Base-by-base conservation (phyloP, 306 rosid species). In the Cucumis cinereus region DNA sequence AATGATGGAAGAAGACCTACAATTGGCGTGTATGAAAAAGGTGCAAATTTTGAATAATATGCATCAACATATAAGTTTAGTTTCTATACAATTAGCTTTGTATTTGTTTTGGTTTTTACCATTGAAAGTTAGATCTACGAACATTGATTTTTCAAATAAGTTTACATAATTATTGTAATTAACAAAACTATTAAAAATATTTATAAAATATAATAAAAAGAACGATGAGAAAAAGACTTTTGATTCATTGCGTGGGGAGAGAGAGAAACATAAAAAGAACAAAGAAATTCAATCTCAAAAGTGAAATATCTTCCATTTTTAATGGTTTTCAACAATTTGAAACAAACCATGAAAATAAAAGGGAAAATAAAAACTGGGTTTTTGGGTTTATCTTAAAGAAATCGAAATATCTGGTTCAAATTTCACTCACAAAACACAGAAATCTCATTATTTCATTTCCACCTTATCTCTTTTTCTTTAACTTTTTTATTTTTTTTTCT, bases 381-480 rank as follows among this genome's bases (percentile, higher is more conserved):
- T 45, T 28, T 45, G 6, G 45, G 13, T 19, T 45, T 53, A 82
- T 88, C 87, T 73, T 49, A 17, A 68, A 75, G 75, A 82, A 80
- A 84, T 40, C 47, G 77, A 82, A 47, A 77, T 81, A 85, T 76
- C 81, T 84, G 89, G 88, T 62, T 84, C 78, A 12, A 13, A 76
- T 77, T 82, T 20, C 79, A 26, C 36, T 45, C 36, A 26, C 22
- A 59, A n/a, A 68, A 61, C 70, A 69, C 74, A 49, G 57, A 61
- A 79, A 77, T 9, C 80, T 52, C 55, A 61, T 69, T 77, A 20
- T 47, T 47, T 62, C 67, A 81, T 56, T 82, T 68, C 87, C 72
- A 4, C 86, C 88, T 85, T 81, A 90, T 86, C 96, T 38, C 69
- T 80, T 76, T 79, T 38, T 59, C 47, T 58, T 28, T 8, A 35